phyloP scores from a whole-genome alignment of 805 yeast species.

The Komagataella phaffii region DNA sequence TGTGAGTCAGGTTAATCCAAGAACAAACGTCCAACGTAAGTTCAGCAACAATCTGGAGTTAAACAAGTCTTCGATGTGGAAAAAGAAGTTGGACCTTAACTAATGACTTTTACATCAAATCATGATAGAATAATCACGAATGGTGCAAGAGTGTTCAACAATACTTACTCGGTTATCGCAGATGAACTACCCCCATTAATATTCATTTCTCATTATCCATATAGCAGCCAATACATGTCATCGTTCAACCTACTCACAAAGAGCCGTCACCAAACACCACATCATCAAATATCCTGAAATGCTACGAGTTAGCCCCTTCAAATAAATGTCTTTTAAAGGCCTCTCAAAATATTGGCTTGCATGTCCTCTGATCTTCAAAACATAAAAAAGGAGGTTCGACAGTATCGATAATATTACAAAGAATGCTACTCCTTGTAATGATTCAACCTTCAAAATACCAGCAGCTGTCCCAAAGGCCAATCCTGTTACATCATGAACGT shows the following conservation, averaged over 20 bases:
- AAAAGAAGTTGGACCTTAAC: too few relatives aligned
- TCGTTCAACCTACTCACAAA: conserved; percentile 6
- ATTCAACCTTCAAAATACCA: conserved; percentile 39
- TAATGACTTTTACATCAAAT: too few relatives aligned
- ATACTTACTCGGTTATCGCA: neutral
- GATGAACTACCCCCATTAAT: neutral
- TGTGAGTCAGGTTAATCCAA: too few relatives aligned
- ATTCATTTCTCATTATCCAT: neutral
- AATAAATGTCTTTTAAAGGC: conserved; percentile 25
- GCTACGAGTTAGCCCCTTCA: conserved; percentile 31
- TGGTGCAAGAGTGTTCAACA: neutral
- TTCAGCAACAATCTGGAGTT: too few relatives aligned
- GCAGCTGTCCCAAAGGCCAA: conserved; percentile 38
- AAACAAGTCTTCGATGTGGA: too few relatives aligned
- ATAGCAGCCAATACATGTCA: neutral
- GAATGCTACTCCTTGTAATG: conserved; percentile 31
- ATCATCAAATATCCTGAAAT: conserved; percentile 40
- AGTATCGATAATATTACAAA: conserved; percentile 23
- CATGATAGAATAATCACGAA: neutral
- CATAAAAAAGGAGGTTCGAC: conserved; percentile 18
- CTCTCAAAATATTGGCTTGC: conserved; percentile 24
- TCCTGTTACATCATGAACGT: conserved; percentile 31
- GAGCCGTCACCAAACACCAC: conserved; percentile 43
- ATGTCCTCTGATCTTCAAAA: conserved; percentile 18
- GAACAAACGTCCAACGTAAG: too few relatives aligned